Evolutionary conservation across 1,284 basidiomycete species (phyloP).

Genomic region (Mycocalia duriaeana): DNA sequence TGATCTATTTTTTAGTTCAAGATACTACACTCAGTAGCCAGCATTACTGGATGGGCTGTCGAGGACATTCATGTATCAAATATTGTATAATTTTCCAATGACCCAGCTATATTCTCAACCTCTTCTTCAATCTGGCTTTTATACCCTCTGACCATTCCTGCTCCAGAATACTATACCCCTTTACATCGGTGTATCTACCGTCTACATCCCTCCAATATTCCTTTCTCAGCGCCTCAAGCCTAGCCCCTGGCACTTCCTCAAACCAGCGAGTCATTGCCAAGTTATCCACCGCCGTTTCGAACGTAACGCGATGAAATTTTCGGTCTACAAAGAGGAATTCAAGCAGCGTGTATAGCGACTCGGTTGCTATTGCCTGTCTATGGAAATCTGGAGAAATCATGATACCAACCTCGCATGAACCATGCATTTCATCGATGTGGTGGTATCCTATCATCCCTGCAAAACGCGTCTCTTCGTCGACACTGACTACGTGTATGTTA

Average conservation of each 20-base stretch:
- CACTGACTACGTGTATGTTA: slow-evolving; percentile 25
- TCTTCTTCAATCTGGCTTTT: slow-evolving; percentile 16
- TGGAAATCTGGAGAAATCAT: slow-evolving; percentile 28
- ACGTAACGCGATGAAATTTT: slow-evolving; percentile 27
- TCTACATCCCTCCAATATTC: slow-evolving; percentile 26
- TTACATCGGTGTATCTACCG: slow-evolving; percentile 26
- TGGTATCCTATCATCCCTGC: slow-evolving; percentile 33
- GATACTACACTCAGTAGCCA: too few relatives aligned
- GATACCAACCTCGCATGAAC: slow-evolving; percentile 38
- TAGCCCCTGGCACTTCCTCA: slow-evolving; percentile 27
- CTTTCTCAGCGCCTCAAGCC: slow-evolving; percentile 23
- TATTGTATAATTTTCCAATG: slow-evolving; percentile 8
- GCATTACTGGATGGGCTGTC: too few relatives aligned
- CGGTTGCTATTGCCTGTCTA: slow-evolving; percentile 29
- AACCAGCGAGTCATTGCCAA: slow-evolving; percentile 33
- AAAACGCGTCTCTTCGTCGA: slow-evolving; percentile 21
- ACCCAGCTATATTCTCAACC: slow-evolving; percentile 4
- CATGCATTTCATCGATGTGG: slow-evolving; percentile 28
- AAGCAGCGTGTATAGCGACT: slow-evolving; percentile 28
- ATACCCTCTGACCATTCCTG: slow-evolving; percentile 28
- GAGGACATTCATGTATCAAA: slow-evolving; percentile 12
- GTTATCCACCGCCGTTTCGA: slow-evolving; percentile 30
- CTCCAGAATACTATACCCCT: slow-evolving; percentile 29
- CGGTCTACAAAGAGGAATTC: slow-evolving; percentile 28
- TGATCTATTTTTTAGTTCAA: slow-evolving; percentile 14